Evolutionary conservation across 495 filamentous ascomycete genomes (phyloP).

Genomic region (Xylaria grammica): DNA sequence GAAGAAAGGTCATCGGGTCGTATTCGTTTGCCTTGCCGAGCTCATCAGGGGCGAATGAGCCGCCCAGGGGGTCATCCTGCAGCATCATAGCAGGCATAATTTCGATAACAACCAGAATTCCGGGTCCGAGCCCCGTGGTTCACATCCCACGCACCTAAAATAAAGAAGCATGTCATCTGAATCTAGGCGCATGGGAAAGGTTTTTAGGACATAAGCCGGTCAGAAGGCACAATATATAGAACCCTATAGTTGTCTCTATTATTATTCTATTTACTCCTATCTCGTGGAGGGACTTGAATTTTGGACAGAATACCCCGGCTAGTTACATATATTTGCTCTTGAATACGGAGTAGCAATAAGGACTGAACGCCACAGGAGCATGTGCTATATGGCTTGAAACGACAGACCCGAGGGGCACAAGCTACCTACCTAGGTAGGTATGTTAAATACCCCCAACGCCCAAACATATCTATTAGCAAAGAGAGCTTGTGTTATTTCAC

Average conservation of each 20-base stretch:
- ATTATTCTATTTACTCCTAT: not conserved
- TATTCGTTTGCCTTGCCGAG: constrained; percentile 16
- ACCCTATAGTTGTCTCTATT: too few species aligned
- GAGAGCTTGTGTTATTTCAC: too few species aligned
- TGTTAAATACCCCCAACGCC: not conserved
- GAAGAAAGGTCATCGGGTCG: not conserved
- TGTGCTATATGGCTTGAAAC: not conserved
- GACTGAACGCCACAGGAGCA: not conserved
- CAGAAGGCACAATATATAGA: too few species aligned
- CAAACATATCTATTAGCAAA: not conserved
- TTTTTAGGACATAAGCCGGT: too few species aligned
- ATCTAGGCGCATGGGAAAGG: too few species aligned
- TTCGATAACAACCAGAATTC: not conserved
- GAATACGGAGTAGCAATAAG: not conserved
- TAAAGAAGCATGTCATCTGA: too few species aligned
- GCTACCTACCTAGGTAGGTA: not conserved
- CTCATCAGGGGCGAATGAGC: constrained; percentile 4
- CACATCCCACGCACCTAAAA: too few species aligned
- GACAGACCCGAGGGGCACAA: not conserved
- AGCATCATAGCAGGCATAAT: not conserved
- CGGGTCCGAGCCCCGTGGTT: not conserved
- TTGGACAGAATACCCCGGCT: not conserved
- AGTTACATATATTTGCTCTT: not conserved
- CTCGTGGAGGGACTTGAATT: not conserved
- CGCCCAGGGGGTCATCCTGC: constrained; percentile 1